These are phyloP conservation scores for Talaromyces piceae DNA, from an alignment of 2,329 filamentous ascomycete species.

Conservation along the genomic window DNA sequence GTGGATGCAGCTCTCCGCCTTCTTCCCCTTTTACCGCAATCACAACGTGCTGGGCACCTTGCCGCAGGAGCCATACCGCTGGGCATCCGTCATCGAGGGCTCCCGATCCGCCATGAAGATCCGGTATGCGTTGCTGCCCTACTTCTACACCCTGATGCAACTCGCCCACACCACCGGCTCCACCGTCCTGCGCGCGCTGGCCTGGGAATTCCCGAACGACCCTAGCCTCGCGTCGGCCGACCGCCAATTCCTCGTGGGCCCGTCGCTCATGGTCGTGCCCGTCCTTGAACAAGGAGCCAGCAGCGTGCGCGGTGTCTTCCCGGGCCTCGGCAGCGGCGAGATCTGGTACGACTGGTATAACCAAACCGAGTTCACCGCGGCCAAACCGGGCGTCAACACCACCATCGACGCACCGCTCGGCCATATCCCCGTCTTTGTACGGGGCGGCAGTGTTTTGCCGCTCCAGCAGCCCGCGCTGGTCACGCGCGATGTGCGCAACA, in stretches of 20 bases:
- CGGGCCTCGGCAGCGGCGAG: conserved; percentile 52
- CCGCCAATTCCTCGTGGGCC: conserved; percentile 64
- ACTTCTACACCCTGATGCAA: conserved; percentile 69
- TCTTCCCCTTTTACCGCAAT: conserved; percentile 73
- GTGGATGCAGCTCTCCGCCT: conserved; percentile 66
- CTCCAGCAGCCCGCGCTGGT: conserved; percentile 62
- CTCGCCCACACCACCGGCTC: conserved; percentile 57
- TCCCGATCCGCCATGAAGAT: conserved; percentile 61
- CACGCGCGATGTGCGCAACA: conserved; percentile 54
- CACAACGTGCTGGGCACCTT: conserved; percentile 59
- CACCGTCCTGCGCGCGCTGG: conserved; percentile 65
- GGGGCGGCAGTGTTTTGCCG: conserved; percentile 61
- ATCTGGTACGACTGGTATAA: conserved; percentile 78
- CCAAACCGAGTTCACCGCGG: conserved; percentile 47
- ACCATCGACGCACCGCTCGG: conserved; percentile 55
- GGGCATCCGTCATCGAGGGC: conserved; percentile 59
- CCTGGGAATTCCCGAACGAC: conserved; percentile 69
- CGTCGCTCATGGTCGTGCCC: conserved; percentile 58
- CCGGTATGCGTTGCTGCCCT: conserved; percentile 63
- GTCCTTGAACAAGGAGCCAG: conserved; percentile 55
- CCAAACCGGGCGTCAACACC: conserved; percentile 47
- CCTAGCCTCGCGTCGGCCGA: conserved; percentile 60
- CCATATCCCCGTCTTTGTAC: conserved; percentile 65
- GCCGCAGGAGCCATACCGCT: conserved; percentile 64
- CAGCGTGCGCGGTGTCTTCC: conserved; percentile 62